Conservation (phyloP, 2,329 filamentous ascomycete genomes). For the Talaromyces sp. region DNA sequence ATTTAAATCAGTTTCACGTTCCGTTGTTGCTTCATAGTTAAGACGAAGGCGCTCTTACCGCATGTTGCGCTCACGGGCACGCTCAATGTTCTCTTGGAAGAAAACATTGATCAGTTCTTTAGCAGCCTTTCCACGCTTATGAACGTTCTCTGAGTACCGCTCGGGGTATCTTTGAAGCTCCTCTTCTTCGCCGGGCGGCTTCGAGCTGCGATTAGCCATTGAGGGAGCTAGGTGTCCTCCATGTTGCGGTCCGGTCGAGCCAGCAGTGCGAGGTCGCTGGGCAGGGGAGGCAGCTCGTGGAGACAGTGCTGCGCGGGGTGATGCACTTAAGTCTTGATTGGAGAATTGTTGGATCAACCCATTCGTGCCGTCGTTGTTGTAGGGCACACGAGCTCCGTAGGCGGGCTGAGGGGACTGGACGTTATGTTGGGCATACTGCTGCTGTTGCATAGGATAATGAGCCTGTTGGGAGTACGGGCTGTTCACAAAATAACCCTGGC, state of each 20-base stretch:
- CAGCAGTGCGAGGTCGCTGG: constrained; percentile 79
- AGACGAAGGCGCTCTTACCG: constrained; percentile 54
- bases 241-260: constrained; percentile 51
- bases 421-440: constrained; percentile 50
- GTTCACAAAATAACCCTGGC: constrained; percentile 58
- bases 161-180: constrained; percentile 77
- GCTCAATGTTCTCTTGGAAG: constrained; percentile 97
- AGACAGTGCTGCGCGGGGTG: constrained; percentile 65
- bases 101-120: constrained; percentile 67
- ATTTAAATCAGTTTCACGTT: constrained; percentile 4
- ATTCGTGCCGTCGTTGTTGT: constrained; percentile 72
- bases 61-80: constrained; percentile 89
- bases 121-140: constrained; percentile 63
- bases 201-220: constrained; percentile 51
- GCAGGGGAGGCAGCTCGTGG: constrained; percentile 63
- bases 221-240: constrained; percentile 67
- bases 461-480: constrained; percentile 45
- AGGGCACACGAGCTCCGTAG: constrained; percentile 46
- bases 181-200: constrained; percentile 55
- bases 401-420: constrained; percentile 53
- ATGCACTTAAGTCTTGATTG: constrained; percentile 82
- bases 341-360: constrained; percentile 94
- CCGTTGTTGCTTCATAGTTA: background rate
- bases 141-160: constrained; percentile 80
- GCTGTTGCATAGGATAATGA: constrained; percentile 30